Conservation (phyloP, 192 early-diverging fungal genomes). For the Gonapodya sp. region DNA sequence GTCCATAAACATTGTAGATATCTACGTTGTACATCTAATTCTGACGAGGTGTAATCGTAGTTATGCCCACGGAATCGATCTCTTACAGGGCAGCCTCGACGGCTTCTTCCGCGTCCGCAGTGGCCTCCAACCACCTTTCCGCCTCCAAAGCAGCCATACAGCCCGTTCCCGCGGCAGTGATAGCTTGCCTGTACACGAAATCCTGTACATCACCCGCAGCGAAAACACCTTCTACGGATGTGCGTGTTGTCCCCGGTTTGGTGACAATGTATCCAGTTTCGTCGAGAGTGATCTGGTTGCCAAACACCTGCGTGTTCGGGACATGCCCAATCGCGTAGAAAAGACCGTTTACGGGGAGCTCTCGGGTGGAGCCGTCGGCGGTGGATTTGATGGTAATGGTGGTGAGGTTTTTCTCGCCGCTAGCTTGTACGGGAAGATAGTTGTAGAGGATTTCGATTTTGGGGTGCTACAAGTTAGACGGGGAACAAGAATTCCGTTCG, state of each 20-base stretch:
- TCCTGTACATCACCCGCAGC: constrained; percentile 98
- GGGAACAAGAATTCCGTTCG: too few relatives aligned
- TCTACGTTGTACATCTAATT: too few relatives aligned
- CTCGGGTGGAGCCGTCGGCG: constrained; percentile 30
- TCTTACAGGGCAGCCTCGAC: not conserved
- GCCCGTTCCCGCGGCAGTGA: constrained; percentile 92
- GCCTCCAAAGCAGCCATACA: constrained; percentile 97
- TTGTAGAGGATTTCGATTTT: constrained; percentile 93
- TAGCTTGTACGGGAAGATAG: constrained; percentile 69
- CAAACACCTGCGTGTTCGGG: constrained; percentile 18
- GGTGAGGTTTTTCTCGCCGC: constrained; percentile 75
- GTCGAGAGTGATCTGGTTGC: constrained; percentile 72
- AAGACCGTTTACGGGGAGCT: constrained; percentile 74
- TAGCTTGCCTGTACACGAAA: constrained; percentile 89
- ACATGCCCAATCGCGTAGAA: constrained; percentile 98
- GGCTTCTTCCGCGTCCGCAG: constrained; percentile 28
- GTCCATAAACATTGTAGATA: too few relatives aligned
- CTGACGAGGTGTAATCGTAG: too few relatives aligned
- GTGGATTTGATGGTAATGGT: constrained; percentile 68
- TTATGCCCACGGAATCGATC: too few relatives aligned
- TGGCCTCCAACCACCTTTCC: constrained; percentile 90
- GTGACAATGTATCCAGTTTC: constrained; percentile 82
- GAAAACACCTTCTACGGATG: constrained; percentile 87
- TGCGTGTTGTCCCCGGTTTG: constrained; percentile 60
- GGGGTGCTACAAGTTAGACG: constrained; percentile 45